A percentile compares a stretch with the other conserved stretches of the same genome.
phyloP scores from a whole-genome alignment of 1,139 yeast genomes.

The Blastobotrys arbuscula region DNA sequence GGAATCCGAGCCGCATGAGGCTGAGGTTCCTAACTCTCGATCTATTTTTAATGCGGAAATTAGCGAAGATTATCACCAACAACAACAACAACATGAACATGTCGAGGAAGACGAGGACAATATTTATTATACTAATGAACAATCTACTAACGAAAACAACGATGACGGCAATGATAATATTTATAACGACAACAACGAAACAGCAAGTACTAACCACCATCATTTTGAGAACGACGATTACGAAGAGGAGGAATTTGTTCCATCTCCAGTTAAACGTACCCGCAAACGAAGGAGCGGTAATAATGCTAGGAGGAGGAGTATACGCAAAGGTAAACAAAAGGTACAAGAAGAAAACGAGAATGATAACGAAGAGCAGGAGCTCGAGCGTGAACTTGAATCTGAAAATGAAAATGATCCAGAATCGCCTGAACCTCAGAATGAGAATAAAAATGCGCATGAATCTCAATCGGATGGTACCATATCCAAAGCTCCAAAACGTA shows the following conservation, averaged over 20 bases:
- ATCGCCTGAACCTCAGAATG: background rate
- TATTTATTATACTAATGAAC: too few species aligned
- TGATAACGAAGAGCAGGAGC: too few species aligned
- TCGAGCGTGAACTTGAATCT: too few species aligned
- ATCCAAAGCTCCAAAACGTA: background rate
- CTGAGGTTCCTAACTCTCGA: too few species aligned
- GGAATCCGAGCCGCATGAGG: too few species aligned
- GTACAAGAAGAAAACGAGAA: background rate
- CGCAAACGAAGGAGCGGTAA: background rate
- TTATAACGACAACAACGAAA: background rate
- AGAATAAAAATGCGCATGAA: background rate
- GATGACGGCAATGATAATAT: background rate
- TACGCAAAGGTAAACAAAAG: background rate
- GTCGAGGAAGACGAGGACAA: background rate
- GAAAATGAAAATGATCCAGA: too few species aligned
- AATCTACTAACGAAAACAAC: background rate
- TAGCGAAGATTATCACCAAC: too few species aligned
- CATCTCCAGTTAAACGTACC: background rate
- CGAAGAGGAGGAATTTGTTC: background rate
- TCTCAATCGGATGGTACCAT: background rate
- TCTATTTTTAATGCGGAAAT: too few species aligned
- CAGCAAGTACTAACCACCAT: background rate
- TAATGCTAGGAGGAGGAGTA: background rate
- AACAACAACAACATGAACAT: background rate
- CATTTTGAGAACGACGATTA: background rate